Evolutionary conservation across 1,284 basidiomycete species (phyloP).

Genomic region (Tilletia indica): DNA sequence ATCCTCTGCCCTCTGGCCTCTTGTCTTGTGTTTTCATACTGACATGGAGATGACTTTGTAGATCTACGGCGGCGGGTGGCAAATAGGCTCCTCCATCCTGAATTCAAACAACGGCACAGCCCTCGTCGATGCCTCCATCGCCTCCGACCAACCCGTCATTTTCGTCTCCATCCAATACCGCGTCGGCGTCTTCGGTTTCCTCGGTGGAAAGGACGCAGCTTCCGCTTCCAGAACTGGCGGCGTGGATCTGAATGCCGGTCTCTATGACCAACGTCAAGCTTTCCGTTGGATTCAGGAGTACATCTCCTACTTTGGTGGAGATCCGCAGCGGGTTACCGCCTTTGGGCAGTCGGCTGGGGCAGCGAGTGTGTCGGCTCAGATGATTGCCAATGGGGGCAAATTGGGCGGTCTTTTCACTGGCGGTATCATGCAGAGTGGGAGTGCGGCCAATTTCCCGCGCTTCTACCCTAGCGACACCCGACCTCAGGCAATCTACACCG

Average conservation of each 20-base stretch:
- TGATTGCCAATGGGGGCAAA: conserved; percentile 37
- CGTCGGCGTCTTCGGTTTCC: conserved; percentile 37
- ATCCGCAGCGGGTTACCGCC: conserved; percentile 48
- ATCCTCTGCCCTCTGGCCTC: no score
- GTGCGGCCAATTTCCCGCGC: conserved; percentile 24
- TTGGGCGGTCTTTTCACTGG: conserved; percentile 32
- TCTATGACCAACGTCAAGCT: conserved; percentile 38
- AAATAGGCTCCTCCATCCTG: neutral
- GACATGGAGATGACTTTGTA: no score
- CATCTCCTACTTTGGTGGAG: conserved; percentile 48
- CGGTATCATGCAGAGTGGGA: conserved; percentile 39
- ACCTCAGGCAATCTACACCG: conserved; percentile 27
- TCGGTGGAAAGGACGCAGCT: conserved; percentile 31
- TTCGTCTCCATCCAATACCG: conserved; percentile 27
- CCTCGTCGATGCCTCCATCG: conserved; percentile 14
- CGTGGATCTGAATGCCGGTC: conserved; percentile 32
- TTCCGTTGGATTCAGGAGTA: conserved; percentile 46
- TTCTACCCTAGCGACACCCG: conserved; percentile 25
- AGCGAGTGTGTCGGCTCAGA: conserved; percentile 29
- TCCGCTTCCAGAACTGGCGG: conserved; percentile 22
- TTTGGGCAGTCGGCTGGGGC: conserved; percentile 54
- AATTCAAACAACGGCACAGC: conserved; percentile 4
- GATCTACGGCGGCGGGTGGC: conserved; percentile 9
- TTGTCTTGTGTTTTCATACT: no score
- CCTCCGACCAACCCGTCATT: conserved; percentile 13